Percentiles rank a stretch among this genome's conserved stretches.
Evolutionary conservation across 2,329 filamentous ascomycete genomes (phyloP).

Genomic region (Botrytis pseudocinerea): DNA sequence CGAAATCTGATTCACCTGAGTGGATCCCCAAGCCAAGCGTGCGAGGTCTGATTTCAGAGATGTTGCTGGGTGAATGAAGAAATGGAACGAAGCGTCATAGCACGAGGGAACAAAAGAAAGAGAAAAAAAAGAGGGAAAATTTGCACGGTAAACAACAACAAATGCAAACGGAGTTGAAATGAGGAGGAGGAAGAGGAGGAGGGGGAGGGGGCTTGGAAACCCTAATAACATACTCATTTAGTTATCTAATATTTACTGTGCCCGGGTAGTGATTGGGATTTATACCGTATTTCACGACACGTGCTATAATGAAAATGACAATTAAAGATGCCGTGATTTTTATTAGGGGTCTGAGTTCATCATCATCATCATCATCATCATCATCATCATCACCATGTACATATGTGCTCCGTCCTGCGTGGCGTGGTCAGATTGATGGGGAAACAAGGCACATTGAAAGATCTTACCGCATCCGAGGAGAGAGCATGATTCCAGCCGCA

Average conservation of each 20-base stretch:
- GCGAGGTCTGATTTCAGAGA: neutral
- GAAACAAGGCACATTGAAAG: neutral
- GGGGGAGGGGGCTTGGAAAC: neutral
- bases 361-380: neutral
- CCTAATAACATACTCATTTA: neutral
- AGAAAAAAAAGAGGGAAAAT: neutral
- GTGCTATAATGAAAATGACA: neutral
- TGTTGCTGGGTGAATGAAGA: conserved; percentile 14
- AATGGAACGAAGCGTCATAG: conserved; percentile 16
- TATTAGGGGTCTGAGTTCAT: neutral
- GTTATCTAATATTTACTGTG: too few relatives aligned
- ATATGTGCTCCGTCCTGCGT: neutral
- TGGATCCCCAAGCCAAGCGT: conserved; percentile 1
- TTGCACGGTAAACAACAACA: neutral
- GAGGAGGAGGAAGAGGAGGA: neutral
- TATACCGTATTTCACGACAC: neutral
- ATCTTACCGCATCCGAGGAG: neutral
- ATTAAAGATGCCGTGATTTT: neutral
- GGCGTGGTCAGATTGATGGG: conserved; percentile 1
- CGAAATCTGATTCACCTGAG: neutral
- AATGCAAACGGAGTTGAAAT: neutral
- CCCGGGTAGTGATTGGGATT: too few relatives aligned
- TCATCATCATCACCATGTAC: neutral
- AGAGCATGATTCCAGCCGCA: neutral
- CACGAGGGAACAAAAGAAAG: neutral